phyloP scores from a whole-genome alignment of 495 filamentous ascomycete species.

The Cercophora samala region DNA sequence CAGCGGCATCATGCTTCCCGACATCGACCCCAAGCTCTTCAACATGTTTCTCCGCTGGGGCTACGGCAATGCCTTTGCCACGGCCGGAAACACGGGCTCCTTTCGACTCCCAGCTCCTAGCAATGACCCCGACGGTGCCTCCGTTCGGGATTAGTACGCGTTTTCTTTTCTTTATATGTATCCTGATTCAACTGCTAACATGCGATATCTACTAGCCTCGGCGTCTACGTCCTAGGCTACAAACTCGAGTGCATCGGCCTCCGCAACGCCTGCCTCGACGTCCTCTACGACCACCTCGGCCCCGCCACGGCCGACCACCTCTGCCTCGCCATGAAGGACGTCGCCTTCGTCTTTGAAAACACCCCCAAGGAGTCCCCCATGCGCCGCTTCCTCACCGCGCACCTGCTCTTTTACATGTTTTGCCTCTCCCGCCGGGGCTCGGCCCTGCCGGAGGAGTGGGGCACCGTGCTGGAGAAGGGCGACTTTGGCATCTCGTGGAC shows the following conservation, averaged over 20 bases:
- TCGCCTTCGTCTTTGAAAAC: conserved; percentile 26
- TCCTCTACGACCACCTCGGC: conserved; percentile 22
- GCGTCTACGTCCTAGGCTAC: conserved; percentile 29
- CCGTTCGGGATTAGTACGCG: conserved; percentile 31
- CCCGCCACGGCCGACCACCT: conserved; percentile 11
- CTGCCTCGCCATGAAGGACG: conserved; percentile 21
- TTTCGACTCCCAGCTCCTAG: conserved; percentile 16
- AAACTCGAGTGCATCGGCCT: conserved; percentile 20
- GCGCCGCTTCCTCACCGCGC: conserved; percentile 26
- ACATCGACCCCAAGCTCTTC: conserved; percentile 10
- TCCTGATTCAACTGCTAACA: neutral
- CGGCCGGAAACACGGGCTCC: conserved; percentile 13
- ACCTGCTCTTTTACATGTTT: conserved; percentile 28
- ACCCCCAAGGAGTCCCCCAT: conserved; percentile 23
- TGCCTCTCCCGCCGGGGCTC: conserved; percentile 11
- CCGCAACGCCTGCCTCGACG: conserved; percentile 24
- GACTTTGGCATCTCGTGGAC: conserved; percentile 15
- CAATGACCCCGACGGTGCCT: conserved; percentile 7
- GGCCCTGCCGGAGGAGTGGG: conserved; percentile 23
- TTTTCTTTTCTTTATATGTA: neutral
- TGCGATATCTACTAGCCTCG: conserved; percentile 25
- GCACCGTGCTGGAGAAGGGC: conserved; percentile 5
- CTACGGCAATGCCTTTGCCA: conserved; percentile 11
- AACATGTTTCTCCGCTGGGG: conserved; percentile 4
- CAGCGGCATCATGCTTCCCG: conserved; percentile 2